Evolutionary conservation across 2,329 filamentous ascomycete genomes (phyloP).

Genomic region (Microdochium paspali): DNA sequence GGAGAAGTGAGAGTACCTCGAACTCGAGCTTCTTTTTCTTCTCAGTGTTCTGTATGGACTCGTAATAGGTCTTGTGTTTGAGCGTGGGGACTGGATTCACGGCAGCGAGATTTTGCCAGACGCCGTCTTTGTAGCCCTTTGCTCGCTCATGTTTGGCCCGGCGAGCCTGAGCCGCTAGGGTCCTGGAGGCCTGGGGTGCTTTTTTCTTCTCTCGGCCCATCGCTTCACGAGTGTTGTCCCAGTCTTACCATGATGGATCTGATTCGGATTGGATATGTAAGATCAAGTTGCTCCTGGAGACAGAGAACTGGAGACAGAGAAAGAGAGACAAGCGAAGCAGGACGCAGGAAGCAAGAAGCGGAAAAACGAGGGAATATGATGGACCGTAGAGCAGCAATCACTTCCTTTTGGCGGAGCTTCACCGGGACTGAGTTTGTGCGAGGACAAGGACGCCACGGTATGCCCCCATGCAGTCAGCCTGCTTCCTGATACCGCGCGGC

Average conservation of each 20-base stretch:
- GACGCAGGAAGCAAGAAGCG: no score
- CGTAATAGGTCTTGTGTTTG: slow-evolving; percentile 54
- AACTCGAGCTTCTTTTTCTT: slow-evolving; percentile 57
- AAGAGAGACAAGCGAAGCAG: not conserved
- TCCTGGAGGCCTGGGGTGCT: slow-evolving; percentile 14
- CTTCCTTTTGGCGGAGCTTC: not conserved
- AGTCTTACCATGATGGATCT: slow-evolving; percentile 18
- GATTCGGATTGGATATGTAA: not conserved
- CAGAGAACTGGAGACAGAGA: not conserved
- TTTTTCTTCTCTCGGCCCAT: slow-evolving; percentile 23
- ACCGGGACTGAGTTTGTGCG: not conserved
- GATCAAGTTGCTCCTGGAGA: not conserved
- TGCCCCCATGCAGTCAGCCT: not conserved
- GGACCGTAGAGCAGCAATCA: not conserved
- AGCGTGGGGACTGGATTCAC: slow-evolving; percentile 28
- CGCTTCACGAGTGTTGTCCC: slow-evolving; percentile 12
- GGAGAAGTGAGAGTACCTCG: slow-evolving; percentile 32
- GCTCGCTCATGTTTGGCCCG: slow-evolving; percentile 19
- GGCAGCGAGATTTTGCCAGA: slow-evolving; percentile 19
- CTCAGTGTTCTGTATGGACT: slow-evolving; percentile 55
- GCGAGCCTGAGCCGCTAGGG: slow-evolving; percentile 13
- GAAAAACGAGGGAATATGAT: not conserved
- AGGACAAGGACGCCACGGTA: not conserved
- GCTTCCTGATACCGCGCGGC: not conserved
- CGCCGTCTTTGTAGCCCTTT: slow-evolving; percentile 12